A percentile compares a stretch with the other conserved stretches of the same genome.
Evolutionary conservation across 495 filamentous ascomycete genomes (phyloP).

Genomic region (Glutinoglossum americanum): DNA sequence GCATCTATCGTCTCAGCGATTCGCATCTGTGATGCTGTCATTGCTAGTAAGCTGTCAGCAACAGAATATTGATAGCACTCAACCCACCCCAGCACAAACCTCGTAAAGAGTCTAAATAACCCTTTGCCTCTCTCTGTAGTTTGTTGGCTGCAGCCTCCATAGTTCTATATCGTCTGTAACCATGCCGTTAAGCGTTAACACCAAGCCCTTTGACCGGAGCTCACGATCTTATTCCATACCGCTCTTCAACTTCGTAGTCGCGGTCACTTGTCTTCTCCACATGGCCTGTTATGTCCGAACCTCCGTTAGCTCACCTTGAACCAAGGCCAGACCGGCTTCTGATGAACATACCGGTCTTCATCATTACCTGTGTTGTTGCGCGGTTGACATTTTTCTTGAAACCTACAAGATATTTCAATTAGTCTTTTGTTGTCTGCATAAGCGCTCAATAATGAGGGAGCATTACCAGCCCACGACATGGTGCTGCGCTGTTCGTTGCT

Average conservation of each 20-base stretch:
- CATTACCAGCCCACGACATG: conserved; percentile 45
- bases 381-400: conserved; percentile 99
- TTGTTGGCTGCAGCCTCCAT: conserved; percentile 86
- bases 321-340: background rate
- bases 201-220: background rate
- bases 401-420: conserved; percentile 26
- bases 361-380: conserved; percentile 98
- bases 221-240: conserved; percentile 24
- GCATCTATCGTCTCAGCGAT: conserved; percentile 98
- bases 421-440: background rate
- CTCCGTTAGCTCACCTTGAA: background rate
- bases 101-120: conserved; percentile 85
- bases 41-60: conserved; percentile 32
- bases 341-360: conserved; percentile 62
- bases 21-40: conserved; percentile 98
- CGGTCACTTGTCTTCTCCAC: conserved; percentile 96
- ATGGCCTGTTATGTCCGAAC: conserved; percentile 35
- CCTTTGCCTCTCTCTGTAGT: conserved; percentile 92
- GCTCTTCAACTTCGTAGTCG: conserved; percentile 95
- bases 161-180: conserved; percentile 65
- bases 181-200: background rate
- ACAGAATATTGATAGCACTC: background rate
- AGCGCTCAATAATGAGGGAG: background rate
- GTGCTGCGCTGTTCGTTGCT: conserved; percentile 10
- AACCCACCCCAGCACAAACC: conserved; percentile 24